Base-by-base conservation (phyloP, 2,329 filamentous ascomycete species). In the Exophiala phaeomuriformis region DNA sequence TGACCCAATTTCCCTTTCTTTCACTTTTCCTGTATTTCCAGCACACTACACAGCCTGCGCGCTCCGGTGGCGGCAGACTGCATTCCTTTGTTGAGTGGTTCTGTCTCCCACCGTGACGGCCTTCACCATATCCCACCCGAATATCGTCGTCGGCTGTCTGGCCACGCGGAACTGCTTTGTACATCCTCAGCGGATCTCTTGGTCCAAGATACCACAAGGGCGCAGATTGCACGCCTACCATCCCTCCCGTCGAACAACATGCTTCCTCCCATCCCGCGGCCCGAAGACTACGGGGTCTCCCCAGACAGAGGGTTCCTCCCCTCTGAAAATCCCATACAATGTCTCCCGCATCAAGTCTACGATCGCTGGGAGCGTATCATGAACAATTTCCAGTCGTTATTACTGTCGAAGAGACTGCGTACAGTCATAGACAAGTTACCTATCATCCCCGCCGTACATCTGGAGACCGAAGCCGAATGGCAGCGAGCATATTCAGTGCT, bases 361-460 rank as follows among this genome's bases (percentile, higher is more conserved):
- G 84, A 87, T 69, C 88, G 89, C 67, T 98, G 93, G 93, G 93
- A 98, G 72, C 81, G 85, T 43, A 79, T 96, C 47, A 81, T 85
- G 33, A 80, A 84, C 62, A 96, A 95, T 66, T 77, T 98, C 31
- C 93, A 96, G 72, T 83, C 84, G 8, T 76, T 97, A 55, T 83
- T 97, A 48, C 78, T 96, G 52, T 94, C 85, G 71, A 88, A 86
- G 68, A 84, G 90, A 56, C 76, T 98, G 59, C 84, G 89, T 43
- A 80, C 83, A 47, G 82, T 90, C 56, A 80, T 97, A 55, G 85
- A 96, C 63, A 77, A 79, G 42, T 78, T 98, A 56, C 90, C 91
- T 5, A 77, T 95, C 51, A 81, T 98, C 58, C 89, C 87, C 49
- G 94, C 90, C 44, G 77, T 83, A 61, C 83, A 87, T 65, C 82